Evolutionary conservation across 768 basidiomycete species (phyloP).

Genomic region (Artomyces pyxidatus): DNA sequence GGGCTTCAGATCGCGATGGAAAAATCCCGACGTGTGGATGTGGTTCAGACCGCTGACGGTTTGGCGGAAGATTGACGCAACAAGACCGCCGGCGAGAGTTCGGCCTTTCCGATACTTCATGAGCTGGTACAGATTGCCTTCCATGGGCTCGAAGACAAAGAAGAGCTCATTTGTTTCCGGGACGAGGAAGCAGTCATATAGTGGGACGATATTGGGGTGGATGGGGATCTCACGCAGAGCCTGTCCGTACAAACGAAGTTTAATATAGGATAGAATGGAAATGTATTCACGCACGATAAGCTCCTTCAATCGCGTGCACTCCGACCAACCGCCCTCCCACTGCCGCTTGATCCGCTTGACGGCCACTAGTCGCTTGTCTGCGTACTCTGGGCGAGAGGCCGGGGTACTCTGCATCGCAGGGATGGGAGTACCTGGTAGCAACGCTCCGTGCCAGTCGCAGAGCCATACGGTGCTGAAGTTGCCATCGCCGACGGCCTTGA

Average conservation of each 20-base stretch:
- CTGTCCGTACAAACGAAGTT: slow-evolving; percentile 32
- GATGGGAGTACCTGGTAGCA: slow-evolving; percentile 81
- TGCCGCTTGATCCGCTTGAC: slow-evolving; percentile 95
- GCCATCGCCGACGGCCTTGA: slow-evolving; percentile 95
- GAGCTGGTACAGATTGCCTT: slow-evolving; percentile 97
- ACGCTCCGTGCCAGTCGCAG: slow-evolving; percentile 94
- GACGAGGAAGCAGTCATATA: slow-evolving; percentile 96
- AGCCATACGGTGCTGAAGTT: slow-evolving; percentile 97
- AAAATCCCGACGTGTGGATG: slow-evolving; percentile 86
- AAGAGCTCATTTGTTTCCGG: slow-evolving; percentile 91
- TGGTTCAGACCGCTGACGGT: slow-evolving; percentile 84
- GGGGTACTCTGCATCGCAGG: slow-evolving; percentile 94
- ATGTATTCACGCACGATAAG: slow-evolving; percentile 58
- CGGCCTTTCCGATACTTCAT: slow-evolving; percentile 93
- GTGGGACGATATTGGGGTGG: slow-evolving; percentile 93
- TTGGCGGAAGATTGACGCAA: slow-evolving; percentile 88
- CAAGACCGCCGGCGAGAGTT: slow-evolving; percentile 86
- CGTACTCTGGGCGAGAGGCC: slow-evolving; percentile 91
- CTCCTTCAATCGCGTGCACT: slow-evolving; percentile 88
- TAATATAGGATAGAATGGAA: slow-evolving; percentile 6
- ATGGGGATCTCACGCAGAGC: slow-evolving; percentile 88
- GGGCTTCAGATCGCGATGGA: slow-evolving; percentile 99
- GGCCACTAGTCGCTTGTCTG: slow-evolving; percentile 87
- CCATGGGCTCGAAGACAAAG: slow-evolving; percentile 99
- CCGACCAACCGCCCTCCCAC: slow-evolving; percentile 97